These are phyloP conservation scores for Aeschynomene evenia DNA, from an alignment of 306 rosid species.

Conservation along the genomic window DNA sequence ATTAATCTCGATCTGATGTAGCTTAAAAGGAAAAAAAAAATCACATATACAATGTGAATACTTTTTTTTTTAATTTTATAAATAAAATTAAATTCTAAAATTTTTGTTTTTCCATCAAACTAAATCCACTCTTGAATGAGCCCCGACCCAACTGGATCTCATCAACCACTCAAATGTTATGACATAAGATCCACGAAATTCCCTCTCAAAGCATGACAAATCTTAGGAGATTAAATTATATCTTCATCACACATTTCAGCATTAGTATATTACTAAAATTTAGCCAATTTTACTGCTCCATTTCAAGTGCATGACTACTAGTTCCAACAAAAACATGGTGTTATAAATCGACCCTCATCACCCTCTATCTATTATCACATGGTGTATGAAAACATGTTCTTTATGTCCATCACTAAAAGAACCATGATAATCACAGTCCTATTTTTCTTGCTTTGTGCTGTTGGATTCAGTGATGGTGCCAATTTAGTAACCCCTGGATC, in stretches of 20 bases:
- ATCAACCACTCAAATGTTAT: background rate
- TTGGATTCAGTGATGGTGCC: constrained; percentile 26
- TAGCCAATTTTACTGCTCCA: constrained; percentile 18
- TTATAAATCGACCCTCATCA: constrained; percentile 33
- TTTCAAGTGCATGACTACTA: constrained; percentile 38
- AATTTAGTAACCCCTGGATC: background rate
- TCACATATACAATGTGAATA: no score
- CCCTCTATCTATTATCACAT: constrained; percentile 19
- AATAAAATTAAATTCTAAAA: no score
- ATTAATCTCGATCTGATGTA: no score
- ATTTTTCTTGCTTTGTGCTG: constrained; percentile 28
- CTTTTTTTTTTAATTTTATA: no score
- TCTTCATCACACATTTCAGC: background rate
- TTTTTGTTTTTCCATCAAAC: background rate
- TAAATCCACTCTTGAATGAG: constrained; percentile 30
- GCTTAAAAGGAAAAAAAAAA: no score
- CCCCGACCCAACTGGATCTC: constrained; percentile 13
- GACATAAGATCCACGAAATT: background rate
- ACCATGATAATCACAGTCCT: constrained; percentile 9
- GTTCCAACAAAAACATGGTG: constrained; percentile 1
- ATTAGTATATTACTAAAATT: constrained; percentile 18
- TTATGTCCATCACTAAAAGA: constrained; percentile 1
- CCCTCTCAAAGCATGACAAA: constrained; percentile 27
- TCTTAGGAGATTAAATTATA: background rate
- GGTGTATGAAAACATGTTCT: constrained; percentile 5